These are phyloP conservation scores for Funneliformis caledonium DNA, from an alignment of 371 early-diverging fungal genomes.

Conservation along the genomic window DNA sequence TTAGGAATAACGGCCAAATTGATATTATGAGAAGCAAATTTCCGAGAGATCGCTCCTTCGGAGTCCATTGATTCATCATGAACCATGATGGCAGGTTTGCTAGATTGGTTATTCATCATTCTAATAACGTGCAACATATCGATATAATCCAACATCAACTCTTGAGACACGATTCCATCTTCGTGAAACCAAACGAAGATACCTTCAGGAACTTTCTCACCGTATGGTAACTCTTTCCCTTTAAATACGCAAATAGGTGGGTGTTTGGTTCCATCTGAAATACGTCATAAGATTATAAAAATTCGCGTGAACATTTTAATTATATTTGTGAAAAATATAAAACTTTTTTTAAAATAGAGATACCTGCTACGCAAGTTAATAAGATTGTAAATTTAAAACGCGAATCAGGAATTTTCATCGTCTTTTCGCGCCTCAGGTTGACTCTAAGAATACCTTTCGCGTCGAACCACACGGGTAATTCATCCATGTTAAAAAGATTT, in stretches of 20 bases:
- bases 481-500: slow-evolving; percentile 14
- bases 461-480: neutral
- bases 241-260: slow-evolving; percentile 15
- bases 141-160: neutral
- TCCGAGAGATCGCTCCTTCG: neutral
- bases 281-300: neutral
- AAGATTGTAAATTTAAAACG: slow-evolving; percentile 28
- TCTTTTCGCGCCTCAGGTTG: slow-evolving; percentile 15
- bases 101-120: neutral
- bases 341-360: neutral
- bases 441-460: neutral
- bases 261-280: slow-evolving; percentile 18
- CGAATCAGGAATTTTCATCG: neutral
- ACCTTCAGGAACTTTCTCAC: neutral
- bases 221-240: neutral
- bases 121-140: neutral
- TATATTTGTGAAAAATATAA: neutral
- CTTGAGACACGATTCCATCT: neutral
- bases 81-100: neutral
- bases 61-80: neutral
- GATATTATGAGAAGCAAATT: neutral
- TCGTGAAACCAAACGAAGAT: slow-evolving; percentile 22
- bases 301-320: neutral
- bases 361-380: slow-evolving; percentile 25
- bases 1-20: neutral